Conservation (phyloP, 306 rosid genomes). For the Pueraria montana region DNA sequence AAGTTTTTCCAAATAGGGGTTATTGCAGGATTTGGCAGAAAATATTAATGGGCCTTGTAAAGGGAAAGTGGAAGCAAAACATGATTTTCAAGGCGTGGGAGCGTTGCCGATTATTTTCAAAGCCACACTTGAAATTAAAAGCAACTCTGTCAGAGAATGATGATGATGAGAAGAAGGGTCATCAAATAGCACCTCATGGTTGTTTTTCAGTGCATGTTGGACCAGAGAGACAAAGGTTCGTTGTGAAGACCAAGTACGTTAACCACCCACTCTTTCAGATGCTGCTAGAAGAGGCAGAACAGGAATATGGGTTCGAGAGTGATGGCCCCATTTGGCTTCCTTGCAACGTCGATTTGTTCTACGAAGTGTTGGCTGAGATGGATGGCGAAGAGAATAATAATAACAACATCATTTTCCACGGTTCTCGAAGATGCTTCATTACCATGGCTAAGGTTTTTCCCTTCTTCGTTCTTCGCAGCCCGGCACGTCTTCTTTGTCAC, state of each 20-base stretch:
- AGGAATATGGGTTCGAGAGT: constrained; percentile 42
- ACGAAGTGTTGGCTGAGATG: constrained; percentile 69
- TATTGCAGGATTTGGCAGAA: constrained; percentile 4
- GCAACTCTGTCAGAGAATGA: not conserved
- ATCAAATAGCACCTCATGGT: constrained; percentile 3
- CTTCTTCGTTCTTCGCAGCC: constrained; percentile 42
- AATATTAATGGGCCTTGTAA: constrained; percentile 48
- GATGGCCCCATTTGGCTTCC: constrained; percentile 74
- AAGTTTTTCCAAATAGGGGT: not conserved
- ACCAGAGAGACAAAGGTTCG: constrained; percentile 39
- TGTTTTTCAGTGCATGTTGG: constrained; percentile 53
- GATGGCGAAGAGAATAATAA: constrained; percentile 31
- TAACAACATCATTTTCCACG: not conserved
- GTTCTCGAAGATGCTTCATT: not conserved
- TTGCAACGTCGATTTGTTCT: constrained; percentile 70
- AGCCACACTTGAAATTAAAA: not conserved
- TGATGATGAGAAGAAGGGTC: not conserved
- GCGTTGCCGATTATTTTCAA: constrained; percentile 35
- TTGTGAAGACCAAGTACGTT: constrained; percentile 33
- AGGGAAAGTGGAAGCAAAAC: constrained; percentile 53
- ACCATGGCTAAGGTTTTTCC: constrained; percentile 12
- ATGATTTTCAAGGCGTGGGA: constrained; percentile 54
- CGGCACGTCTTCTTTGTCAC: constrained; percentile 7
- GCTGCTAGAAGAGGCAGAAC: constrained; percentile 50
- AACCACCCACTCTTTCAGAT: constrained; percentile 47